phyloP scores from a whole-genome alignment of 306 rosid genomes.

The Rosa chinensis region DNA sequence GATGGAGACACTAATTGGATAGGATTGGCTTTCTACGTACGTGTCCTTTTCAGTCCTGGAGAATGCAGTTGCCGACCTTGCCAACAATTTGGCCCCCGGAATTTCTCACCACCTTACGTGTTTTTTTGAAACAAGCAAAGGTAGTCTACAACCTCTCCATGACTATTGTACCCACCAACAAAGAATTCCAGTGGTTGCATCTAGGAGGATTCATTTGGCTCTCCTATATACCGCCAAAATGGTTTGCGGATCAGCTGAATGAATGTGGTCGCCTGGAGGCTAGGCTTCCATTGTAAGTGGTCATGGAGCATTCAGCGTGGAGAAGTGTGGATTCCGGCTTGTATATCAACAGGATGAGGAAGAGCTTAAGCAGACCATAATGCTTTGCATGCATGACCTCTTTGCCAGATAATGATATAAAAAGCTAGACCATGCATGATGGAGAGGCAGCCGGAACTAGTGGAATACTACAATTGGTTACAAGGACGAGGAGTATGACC shows the following conservation, averaged over 20 bases:
- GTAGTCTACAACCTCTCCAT: not conserved
- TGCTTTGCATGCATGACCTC: too few species aligned
- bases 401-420: too few species aligned
- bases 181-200: slow-evolving; percentile 11
- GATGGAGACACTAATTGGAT: slow-evolving; percentile 13
- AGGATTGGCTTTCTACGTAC: slow-evolving; percentile 23
- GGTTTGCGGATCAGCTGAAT: not conserved
- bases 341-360: not conserved
- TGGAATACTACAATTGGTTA: too few species aligned
- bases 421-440: too few species aligned
- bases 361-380: not conserved
- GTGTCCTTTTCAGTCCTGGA: slow-evolving; percentile 16
- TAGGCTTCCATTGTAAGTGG: slow-evolving; percentile 9
- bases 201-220: not conserved
- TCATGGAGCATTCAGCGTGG: not conserved
- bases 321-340: slow-evolving; percentile 9
- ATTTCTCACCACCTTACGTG: slow-evolving; percentile 17
- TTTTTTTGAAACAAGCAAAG: slow-evolving; percentile 9
- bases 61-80: slow-evolving; percentile 2
- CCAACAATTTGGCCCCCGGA: not conserved
- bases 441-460: too few species aligned
- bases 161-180: slow-evolving; percentile 1
- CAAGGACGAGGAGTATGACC: not conserved
- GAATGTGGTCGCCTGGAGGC: not conserved
- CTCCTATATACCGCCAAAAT: slow-evolving; percentile 5